Conservation (phyloP, 176 grass and related monocot species). For the Elaeis guineensis region DNA sequence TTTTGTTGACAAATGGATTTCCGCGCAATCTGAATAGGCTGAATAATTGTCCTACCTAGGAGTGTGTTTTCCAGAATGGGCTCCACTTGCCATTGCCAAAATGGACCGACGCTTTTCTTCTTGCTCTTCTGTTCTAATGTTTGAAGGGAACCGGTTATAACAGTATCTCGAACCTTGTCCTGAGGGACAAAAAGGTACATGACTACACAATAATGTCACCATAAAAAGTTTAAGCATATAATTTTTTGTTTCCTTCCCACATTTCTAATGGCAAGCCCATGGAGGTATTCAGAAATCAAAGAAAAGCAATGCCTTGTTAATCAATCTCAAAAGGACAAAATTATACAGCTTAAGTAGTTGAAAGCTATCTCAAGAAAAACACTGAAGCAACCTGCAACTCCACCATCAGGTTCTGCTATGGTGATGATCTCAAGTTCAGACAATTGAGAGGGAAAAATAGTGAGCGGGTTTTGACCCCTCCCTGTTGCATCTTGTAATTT, state of each 20-base stretch:
- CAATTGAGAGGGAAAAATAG: constrained; percentile 76
- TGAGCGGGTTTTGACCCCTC: constrained; percentile 71
- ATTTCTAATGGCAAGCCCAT: too few relatives aligned
- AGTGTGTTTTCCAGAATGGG: constrained; percentile 46
- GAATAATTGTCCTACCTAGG: constrained; percentile 39
- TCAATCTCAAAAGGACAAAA: constrained; percentile 11
- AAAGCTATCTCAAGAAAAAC: neutral
- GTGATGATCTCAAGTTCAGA: constrained; percentile 84
- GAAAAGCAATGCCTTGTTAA: constrained; percentile 1
- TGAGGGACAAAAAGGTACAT: constrained; percentile 5
- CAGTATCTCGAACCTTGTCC: constrained; percentile 46
- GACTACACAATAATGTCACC: neutral
- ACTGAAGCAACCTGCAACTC: constrained; percentile 45
- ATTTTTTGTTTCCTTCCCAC: too few relatives aligned
- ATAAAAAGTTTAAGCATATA: too few relatives aligned
- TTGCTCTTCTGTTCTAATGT: constrained; percentile 90
- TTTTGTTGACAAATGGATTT: too few relatives aligned
- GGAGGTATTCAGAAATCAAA: too few relatives aligned
- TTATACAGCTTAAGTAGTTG: neutral
- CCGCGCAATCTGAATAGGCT: neutral
- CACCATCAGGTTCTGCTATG: constrained; percentile 65
- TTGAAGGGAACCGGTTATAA: constrained; percentile 85
- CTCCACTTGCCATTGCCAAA: constrained; percentile 63
- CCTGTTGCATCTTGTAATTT: constrained; percentile 97
- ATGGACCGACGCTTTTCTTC: constrained; percentile 81